A percentile compares a stretch with the other conserved stretches of the same genome.
Conservation (phyloP, 495 filamentous ascomycete genomes). For the Oidiodendron maius region DNA sequence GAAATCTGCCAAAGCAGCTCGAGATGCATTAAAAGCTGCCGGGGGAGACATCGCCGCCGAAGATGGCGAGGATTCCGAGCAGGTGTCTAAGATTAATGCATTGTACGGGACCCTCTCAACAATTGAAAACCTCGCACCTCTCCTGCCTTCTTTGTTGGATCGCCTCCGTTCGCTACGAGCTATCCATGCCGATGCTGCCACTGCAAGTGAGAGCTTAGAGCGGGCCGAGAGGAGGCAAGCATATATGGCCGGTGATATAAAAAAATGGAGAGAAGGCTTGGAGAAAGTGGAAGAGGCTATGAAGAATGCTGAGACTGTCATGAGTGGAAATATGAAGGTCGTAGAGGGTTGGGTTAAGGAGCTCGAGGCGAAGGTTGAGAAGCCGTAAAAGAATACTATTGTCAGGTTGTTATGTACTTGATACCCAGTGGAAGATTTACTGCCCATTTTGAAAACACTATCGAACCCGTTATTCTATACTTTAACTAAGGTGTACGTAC, state of each 20-base stretch:
- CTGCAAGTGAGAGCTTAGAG: slow-evolving; percentile 72
- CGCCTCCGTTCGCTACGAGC: slow-evolving; percentile 75
- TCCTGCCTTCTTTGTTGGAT: slow-evolving; percentile 81
- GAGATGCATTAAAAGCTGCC: slow-evolving; percentile 48
- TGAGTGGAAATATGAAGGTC: slow-evolving; percentile 69
- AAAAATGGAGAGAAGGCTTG: slow-evolving; percentile 78
- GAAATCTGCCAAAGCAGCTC: slow-evolving; percentile 61
- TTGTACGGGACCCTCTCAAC: slow-evolving; percentile 85
- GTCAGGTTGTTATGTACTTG: slow-evolving; percentile 11
- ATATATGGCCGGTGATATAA: slow-evolving; percentile 77
- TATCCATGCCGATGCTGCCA: slow-evolving; percentile 81
- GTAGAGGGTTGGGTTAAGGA: slow-evolving; percentile 85
- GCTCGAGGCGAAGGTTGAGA: slow-evolving; percentile 64
- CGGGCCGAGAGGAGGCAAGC: slow-evolving; percentile 72
- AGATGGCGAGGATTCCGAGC: slow-evolving; percentile 47
- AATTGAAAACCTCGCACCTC: slow-evolving; percentile 79
- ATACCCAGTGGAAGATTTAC: too few relatives aligned
- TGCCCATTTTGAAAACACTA: not conserved
- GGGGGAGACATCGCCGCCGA: slow-evolving; percentile 26
- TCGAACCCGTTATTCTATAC: not conserved
- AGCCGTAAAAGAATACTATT: slow-evolving; percentile 35
- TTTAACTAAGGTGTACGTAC: too few relatives aligned
- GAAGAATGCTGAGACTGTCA: slow-evolving; percentile 57
- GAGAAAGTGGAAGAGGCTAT: slow-evolving; percentile 73
- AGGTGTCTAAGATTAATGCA: slow-evolving; percentile 81